A percentile compares a stretch with the other conserved stretches of the same genome.
phyloP scores from a whole-genome alignment of 129 eudicot species.

The Silybum marianum region DNA sequence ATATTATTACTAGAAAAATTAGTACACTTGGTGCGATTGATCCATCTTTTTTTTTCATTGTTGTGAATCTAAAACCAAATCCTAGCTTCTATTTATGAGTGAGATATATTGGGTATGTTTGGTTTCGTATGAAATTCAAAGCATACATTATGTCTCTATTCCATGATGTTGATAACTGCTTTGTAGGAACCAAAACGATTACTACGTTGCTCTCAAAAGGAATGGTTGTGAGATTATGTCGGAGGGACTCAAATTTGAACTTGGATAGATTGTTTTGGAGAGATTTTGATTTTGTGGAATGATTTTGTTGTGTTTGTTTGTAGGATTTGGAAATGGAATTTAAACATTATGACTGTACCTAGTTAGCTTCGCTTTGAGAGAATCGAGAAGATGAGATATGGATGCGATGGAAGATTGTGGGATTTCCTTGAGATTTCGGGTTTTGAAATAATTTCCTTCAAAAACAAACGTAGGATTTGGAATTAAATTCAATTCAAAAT shows the following conservation, averaged over 20 bases:
- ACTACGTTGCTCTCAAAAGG: background rate
- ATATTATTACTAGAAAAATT: constrained; percentile 14
- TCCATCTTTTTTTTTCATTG: background rate
- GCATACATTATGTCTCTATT: background rate
- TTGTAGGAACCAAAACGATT: background rate
- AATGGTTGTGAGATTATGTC: background rate
- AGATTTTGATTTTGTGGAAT: background rate
- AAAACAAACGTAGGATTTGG: no score
- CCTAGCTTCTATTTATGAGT: background rate
- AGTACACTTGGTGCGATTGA: background rate
- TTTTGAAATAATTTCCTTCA: no score
- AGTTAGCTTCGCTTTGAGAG: background rate
- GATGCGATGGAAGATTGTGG: background rate
- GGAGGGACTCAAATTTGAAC: background rate
- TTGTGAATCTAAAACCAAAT: background rate
- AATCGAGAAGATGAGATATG: background rate
- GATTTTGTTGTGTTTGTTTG: background rate
- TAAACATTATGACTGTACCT: background rate
- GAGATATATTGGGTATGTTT: background rate
- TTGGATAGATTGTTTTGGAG: no score
- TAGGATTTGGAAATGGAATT: background rate
- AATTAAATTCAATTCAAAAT: no score
- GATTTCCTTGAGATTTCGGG: no score
- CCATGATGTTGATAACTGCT: background rate
- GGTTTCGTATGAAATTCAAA: background rate